A percentile compares a stretch with the other conserved stretches of the same genome.
phyloP scores from a whole-genome alignment of 352 stramenopile species.

The Pythium chondricola region DNA sequence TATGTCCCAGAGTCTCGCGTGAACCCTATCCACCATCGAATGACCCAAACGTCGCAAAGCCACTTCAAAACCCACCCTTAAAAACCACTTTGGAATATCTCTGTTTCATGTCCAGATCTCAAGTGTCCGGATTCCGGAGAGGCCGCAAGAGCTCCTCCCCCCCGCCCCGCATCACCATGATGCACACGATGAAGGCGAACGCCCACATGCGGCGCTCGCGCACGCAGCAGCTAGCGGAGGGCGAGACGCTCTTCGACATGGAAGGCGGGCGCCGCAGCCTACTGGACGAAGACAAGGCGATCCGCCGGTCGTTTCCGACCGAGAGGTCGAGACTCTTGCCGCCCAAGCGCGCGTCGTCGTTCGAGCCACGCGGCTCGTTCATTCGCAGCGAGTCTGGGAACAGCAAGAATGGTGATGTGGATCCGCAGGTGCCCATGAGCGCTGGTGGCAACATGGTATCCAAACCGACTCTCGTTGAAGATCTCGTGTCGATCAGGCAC shows the following conservation, averaged over 20 bases:
- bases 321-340: conserved; percentile 35
- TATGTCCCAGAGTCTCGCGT: too few relatives aligned
- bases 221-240: conserved; percentile 25
- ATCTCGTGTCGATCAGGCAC: conserved; percentile 34
- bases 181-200: conserved; percentile 64
- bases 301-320: conserved; percentile 18
- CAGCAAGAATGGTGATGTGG: background rate
- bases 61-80: too few relatives aligned
- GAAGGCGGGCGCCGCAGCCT: conserved; percentile 3
- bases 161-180: conserved; percentile 10
- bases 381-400: background rate
- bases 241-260: background rate
- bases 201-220: conserved; percentile 47
- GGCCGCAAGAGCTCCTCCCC: too few relatives aligned
- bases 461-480: conserved; percentile 18
- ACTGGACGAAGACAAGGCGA: conserved; percentile 1
- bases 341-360: conserved; percentile 17
- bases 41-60: too few relatives aligned
- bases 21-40: too few relatives aligned
- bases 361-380: conserved; percentile 9
- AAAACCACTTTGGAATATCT: too few relatives aligned
- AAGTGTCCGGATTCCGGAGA: too few relatives aligned
- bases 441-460: background rate
- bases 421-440: background rate
- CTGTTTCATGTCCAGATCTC: too few relatives aligned